Evolutionary conservation across 2,329 filamentous ascomycete species (phyloP).

Genomic region (Septoria petroselini): DNA sequence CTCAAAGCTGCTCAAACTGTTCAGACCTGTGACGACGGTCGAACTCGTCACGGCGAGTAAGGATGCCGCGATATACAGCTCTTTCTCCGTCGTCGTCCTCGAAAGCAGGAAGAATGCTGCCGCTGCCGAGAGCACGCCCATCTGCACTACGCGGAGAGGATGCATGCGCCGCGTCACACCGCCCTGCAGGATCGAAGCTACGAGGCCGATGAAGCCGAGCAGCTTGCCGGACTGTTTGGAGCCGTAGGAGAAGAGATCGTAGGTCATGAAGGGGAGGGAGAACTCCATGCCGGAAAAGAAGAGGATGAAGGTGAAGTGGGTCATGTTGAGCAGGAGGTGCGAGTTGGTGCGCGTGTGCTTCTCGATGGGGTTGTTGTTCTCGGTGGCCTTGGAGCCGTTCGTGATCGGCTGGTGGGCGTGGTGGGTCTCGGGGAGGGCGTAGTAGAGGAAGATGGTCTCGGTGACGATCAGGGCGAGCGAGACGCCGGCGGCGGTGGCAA

Average conservation of each 20-base stretch:
- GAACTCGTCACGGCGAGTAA: slow-evolving; percentile 86
- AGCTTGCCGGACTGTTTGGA: slow-evolving; percentile 78
- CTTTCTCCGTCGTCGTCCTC: slow-evolving; percentile 62
- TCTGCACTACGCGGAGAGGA: slow-evolving; percentile 73
- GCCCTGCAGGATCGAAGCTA: slow-evolving; percentile 89
- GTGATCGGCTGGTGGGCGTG: slow-evolving; percentile 36
- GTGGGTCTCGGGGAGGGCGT: slow-evolving; percentile 80
- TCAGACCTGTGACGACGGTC: slow-evolving; percentile 90
- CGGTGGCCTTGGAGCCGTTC: slow-evolving; percentile 28
- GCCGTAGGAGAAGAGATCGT: slow-evolving; percentile 81
- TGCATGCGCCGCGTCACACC: slow-evolving; percentile 83
- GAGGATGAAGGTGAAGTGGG: slow-evolving; percentile 87
- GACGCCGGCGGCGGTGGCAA: slow-evolving; percentile 86
- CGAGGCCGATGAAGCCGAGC: slow-evolving; percentile 84
- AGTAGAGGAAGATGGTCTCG: slow-evolving; percentile 86
- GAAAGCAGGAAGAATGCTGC: slow-evolving; percentile 77
- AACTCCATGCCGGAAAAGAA: slow-evolving; percentile 99
- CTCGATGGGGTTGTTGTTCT: slow-evolving; percentile 24
- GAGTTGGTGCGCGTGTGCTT: slow-evolving; percentile 67
- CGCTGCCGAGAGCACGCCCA: slow-evolving; percentile 74
- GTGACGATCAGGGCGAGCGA: slow-evolving; percentile 78
- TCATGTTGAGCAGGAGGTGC: slow-evolving; percentile 74
- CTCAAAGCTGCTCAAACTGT: slow-evolving; percentile 88
- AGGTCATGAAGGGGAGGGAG: slow-evolving; percentile 94
- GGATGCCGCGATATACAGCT: slow-evolving; percentile 77